Conservation (phyloP, 305 asterid species). For the Fraxinus sp. region DNA sequence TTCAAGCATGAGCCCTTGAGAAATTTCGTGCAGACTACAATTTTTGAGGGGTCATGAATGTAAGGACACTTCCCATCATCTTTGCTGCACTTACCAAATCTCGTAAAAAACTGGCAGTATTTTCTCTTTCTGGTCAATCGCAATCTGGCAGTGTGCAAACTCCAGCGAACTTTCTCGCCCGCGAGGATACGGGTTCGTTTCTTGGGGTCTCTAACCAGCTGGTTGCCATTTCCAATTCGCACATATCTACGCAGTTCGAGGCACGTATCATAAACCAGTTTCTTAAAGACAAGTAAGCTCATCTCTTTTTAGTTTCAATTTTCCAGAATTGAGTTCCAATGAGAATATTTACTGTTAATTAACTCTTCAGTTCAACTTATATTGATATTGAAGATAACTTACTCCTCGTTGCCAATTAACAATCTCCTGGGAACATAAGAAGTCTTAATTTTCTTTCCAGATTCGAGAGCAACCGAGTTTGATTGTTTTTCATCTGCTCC, state of each 20-base stretch:
- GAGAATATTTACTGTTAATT: not conserved
- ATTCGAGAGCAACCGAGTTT: conserved; percentile 32
- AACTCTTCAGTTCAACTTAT: not conserved
- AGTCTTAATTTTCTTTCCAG: conserved; percentile 50
- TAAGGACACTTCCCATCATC: conserved; percentile 82
- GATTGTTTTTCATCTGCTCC: conserved; percentile 58
- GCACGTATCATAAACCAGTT: conserved; percentile 19
- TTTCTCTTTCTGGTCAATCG: conserved; percentile 78
- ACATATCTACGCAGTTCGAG: conserved; percentile 60
- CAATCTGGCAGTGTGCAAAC: conserved; percentile 89
- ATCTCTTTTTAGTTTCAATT: not conserved
- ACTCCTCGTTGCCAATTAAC: conserved; percentile 81
- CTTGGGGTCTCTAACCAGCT: conserved; percentile 93
- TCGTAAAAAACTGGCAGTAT: conserved; percentile 89
- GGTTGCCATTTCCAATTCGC: conserved; percentile 86
- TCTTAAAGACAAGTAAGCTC: conserved; percentile 2
- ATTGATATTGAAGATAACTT: conserved; percentile 34
- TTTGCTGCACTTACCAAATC: conserved; percentile 91
- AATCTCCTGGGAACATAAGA: conserved; percentile 75
- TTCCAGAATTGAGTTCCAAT: not conserved
- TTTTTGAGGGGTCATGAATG: conserved; percentile 81
- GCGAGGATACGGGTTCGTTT: conserved; percentile 78
- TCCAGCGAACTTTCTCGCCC: conserved; percentile 90
- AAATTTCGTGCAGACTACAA: conserved; percentile 93
- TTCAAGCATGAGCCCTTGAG: conserved; percentile 71